These are phyloP conservation scores for Septoria linicola DNA, from an alignment of 2,329 filamentous ascomycete species.

Conservation along the genomic window DNA sequence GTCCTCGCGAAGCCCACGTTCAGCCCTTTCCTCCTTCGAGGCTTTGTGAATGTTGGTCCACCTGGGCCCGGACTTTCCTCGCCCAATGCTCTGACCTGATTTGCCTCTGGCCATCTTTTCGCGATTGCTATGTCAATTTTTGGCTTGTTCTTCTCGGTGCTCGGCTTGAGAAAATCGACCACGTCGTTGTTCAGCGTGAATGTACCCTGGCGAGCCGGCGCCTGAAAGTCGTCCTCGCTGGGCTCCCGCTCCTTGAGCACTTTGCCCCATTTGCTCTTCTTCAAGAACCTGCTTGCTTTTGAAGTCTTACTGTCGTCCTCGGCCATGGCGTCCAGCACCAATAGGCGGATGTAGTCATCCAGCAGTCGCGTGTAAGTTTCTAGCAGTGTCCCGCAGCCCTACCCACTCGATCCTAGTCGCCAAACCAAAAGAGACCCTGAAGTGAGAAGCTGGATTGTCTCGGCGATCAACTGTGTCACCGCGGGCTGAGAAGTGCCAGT, in stretches of 20 bases:
- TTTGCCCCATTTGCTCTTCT: conserved; percentile 37
- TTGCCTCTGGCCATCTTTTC: conserved; percentile 52
- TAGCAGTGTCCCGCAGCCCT: conserved; percentile 4
- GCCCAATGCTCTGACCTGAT: conserved; percentile 40
- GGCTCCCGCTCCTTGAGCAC: conserved; percentile 31
- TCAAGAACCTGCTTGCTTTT: conserved; percentile 29
- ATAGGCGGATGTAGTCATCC: not conserved
- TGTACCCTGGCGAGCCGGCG: conserved; percentile 15
- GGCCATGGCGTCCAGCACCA: conserved; percentile 25
- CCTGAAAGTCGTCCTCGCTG: conserved; percentile 18
- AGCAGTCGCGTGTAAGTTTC: conserved; percentile 8
- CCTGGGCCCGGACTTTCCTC: conserved; percentile 18
- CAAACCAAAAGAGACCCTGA: conserved; percentile 4
- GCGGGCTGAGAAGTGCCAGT: not conserved
- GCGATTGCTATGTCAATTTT: conserved; percentile 52
- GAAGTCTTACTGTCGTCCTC: conserved; percentile 26
- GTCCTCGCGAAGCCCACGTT: conserved; percentile 71
- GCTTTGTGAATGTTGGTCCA: conserved; percentile 33
- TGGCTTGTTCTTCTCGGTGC: conserved; percentile 46
- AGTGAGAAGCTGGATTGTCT: too few species aligned
- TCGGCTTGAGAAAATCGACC: conserved; percentile 58
- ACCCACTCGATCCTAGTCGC: not conserved
- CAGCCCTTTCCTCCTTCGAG: conserved; percentile 63
- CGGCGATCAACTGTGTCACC: too few species aligned
- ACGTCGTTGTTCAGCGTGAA: conserved; percentile 48